Evolutionary conservation across 495 filamentous ascomycete genomes (phyloP).

Genomic region (Neurospora africana): DNA sequence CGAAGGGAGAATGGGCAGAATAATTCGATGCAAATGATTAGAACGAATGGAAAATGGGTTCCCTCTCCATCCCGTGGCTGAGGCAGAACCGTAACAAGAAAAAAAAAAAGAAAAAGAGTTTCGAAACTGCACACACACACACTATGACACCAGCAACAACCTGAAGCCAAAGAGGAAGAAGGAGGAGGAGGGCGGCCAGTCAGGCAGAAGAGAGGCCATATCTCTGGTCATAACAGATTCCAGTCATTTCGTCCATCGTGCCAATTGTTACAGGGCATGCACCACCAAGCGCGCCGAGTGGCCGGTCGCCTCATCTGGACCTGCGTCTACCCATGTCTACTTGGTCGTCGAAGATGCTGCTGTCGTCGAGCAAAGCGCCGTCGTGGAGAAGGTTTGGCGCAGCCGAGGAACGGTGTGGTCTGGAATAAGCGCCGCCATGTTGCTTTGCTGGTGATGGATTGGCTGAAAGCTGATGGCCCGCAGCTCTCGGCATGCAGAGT

Average conservation of each 20-base stretch:
- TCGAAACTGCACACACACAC: neutral
- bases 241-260: neutral
- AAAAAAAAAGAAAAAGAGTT: no score
- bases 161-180: neutral
- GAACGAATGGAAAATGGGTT: neutral
- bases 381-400: slow-evolving; percentile 18
- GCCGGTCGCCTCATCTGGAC: neutral
- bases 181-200: neutral
- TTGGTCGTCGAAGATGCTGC: slow-evolving; percentile 3
- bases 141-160: neutral
- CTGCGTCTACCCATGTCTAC: slow-evolving; percentile 7
- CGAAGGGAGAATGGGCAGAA: neutral
- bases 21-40: neutral
- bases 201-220: neutral
- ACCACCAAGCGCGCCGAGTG: neutral
- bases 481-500: neutral
- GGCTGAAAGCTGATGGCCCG: slow-evolving; percentile 4
- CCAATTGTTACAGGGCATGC: neutral
- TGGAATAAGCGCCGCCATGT: slow-evolving; percentile 26
- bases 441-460: slow-evolving; percentile 13
- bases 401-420: slow-evolving; percentile 4
- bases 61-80: neutral
- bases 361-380: slow-evolving; percentile 14
- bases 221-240: neutral
- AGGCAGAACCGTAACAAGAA: neutral